Evolutionary conservation across 345 rosid species (phyloP), one percentile per base, ranked within the genome.

Genomic region (Brassica juncea): DNA sequence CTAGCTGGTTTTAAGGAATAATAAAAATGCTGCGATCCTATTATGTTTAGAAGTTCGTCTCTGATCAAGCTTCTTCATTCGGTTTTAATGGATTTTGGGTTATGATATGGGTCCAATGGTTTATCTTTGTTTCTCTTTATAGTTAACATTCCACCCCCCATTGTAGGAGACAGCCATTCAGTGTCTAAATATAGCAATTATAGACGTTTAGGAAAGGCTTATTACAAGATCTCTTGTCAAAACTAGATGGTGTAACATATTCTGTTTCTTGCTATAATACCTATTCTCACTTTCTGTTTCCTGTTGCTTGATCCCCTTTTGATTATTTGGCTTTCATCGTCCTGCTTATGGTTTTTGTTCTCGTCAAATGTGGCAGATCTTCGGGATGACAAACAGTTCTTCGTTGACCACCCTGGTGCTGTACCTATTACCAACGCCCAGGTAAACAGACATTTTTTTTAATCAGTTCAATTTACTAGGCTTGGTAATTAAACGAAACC

Each of bases 371-470:
- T 72, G 47, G 71, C 83, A 94, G 99, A 94, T 90, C 97, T 94
- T 74, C 90, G 94, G 77, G 97, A 94, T 78, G 98, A 94, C 73
- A 86, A 91, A 81, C 94, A 94, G 77, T 94, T 91, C 87, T 88
- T 90, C 75, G 34, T 84, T 14, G 94, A 94, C 85, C 97, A 94
- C 84, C 99, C 97, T 72, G 98, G 98, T 73, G 91, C 99, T 75
- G 92, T 90, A 70, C 96, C 97, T 25, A 94, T 94, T 63, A 81
- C 88, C 35, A 84, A 89, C 10, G 92, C 86, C 55, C 98, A 90
- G 96, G 97, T 89, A 82, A 35, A 65, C 76, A 30, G 11, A 37
- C 0, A 0, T 6, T 44, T 49, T 1, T 70, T 60, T 0, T 32
- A 58, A 49, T 7, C 0, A 5, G 9, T 73, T 70, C 6, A 8